These are phyloP conservation scores for Polymyxa betae DNA, from an alignment of 208 protist species.

Conservation along the genomic window DNA sequence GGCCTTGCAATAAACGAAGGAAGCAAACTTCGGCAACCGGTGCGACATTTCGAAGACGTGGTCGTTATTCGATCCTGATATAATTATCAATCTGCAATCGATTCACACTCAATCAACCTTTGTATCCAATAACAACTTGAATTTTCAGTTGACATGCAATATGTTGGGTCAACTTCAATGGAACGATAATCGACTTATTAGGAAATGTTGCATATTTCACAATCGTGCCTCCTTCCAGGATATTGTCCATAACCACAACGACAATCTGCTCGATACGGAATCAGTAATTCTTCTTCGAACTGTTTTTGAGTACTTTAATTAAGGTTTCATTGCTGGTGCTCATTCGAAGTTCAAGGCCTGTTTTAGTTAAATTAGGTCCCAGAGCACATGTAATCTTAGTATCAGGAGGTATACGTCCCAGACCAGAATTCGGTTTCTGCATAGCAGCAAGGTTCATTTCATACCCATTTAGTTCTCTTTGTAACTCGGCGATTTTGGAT, in stretches of 20 bases:
- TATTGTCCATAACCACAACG: background rate
- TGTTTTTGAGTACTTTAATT: background rate
- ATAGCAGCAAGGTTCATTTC: background rate
- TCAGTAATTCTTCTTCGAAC: background rate
- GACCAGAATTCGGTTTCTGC: background rate
- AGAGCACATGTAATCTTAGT: slow-evolving; percentile 43
- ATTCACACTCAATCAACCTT: background rate
- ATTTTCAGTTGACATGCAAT: slow-evolving; percentile 74
- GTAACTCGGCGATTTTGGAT: background rate
- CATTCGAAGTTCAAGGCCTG: slow-evolving; percentile 49
- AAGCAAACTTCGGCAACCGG: slow-evolving; percentile 81
- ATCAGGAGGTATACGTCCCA: slow-evolving; percentile 25
- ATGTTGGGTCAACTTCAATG: slow-evolving; percentile 74
- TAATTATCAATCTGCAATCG: background rate
- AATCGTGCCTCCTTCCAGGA: slow-evolving; percentile 60
- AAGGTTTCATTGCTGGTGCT: slow-evolving; percentile 49
- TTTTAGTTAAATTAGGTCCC: background rate
- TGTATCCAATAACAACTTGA: slow-evolving; percentile 80
- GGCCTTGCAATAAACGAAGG: slow-evolving; percentile 71
- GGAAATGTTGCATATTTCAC: slow-evolving; percentile 73
- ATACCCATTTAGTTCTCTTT: slow-evolving; percentile 35
- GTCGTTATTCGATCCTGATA: slow-evolving; percentile 61
- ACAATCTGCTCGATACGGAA: background rate
- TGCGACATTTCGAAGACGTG: slow-evolving; percentile 82
- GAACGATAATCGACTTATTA: slow-evolving; percentile 71